phyloP scores from a whole-genome alignment of 2,329 filamentous ascomycete species.

The Botryotinia globosa region DNA sequence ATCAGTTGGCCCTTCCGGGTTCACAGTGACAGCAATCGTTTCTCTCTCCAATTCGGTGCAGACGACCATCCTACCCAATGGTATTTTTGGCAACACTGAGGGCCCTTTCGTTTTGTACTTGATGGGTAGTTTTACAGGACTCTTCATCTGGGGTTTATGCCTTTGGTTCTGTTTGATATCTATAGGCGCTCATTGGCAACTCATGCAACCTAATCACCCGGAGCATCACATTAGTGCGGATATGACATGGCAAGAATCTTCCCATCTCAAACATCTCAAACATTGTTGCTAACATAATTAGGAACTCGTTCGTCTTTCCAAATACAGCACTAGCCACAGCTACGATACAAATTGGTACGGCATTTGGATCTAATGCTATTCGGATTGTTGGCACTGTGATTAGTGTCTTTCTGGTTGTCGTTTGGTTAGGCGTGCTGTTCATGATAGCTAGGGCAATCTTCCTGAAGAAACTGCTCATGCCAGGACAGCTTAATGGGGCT shows the following conservation, averaged over 20 bases:
- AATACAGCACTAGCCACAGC: conserved; percentile 54
- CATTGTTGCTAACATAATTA: conserved; percentile 57
- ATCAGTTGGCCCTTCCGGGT: conserved; percentile 65
- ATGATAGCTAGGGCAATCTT: conserved; percentile 70
- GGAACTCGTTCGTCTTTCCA: conserved; percentile 60
- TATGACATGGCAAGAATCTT: conserved; percentile 69
- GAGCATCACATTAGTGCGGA: conserved; percentile 65
- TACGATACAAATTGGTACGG: conserved; percentile 66
- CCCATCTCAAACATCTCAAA: neutral
- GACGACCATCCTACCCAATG: conserved; percentile 44
- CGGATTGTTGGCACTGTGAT: conserved; percentile 66
- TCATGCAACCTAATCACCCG: conserved; percentile 47
- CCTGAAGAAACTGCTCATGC: conserved; percentile 70
- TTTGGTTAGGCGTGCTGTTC: conserved; percentile 66
- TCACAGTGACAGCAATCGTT: conserved; percentile 60
- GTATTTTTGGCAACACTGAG: conserved; percentile 40
- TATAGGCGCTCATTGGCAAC: conserved; percentile 71
- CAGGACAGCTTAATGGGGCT: conserved; percentile 43
- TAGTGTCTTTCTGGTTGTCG: conserved; percentile 60
- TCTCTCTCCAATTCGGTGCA: conserved; percentile 29
- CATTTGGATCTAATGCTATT: conserved; percentile 58
- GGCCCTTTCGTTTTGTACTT: conserved; percentile 47
- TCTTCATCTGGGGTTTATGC: conserved; percentile 83
- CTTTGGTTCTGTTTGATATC: conserved; percentile 82
- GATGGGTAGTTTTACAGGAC: conserved; percentile 57